A percentile compares a stretch with the other conserved stretches of the same genome.
Evolutionary conservation across 2,329 filamentous ascomycete species (phyloP).

Genomic region (Ascosphaera pollenicola): DNA sequence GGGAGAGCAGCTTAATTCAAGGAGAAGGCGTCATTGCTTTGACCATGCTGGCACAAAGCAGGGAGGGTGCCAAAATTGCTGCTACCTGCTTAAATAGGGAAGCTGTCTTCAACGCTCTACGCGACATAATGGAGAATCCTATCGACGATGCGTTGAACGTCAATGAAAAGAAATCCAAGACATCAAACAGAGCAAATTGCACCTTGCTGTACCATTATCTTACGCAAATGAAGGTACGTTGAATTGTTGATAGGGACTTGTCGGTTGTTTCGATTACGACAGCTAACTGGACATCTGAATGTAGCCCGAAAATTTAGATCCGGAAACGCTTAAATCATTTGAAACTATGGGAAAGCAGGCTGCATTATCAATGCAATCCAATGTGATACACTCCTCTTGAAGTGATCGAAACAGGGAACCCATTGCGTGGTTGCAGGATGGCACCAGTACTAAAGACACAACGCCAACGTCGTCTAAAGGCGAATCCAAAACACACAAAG

Average conservation of each 20-base stretch:
- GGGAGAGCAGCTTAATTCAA: conserved; percentile 25
- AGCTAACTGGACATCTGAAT: too few relatives aligned
- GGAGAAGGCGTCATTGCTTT: conserved; percentile 28
- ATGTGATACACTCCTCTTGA: too few relatives aligned
- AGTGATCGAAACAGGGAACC: too few relatives aligned
- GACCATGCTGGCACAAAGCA: conserved; percentile 21
- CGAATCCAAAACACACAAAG: conserved; percentile 10
- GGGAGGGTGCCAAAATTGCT: conserved; percentile 9
- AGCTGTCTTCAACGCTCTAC: neutral
- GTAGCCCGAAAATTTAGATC: too few relatives aligned
- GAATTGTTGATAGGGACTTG: too few relatives aligned
- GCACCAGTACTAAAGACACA: too few relatives aligned
- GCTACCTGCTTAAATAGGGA: neutral
- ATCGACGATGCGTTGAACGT: neutral
- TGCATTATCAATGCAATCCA: too few relatives aligned
- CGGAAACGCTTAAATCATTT: too few relatives aligned
- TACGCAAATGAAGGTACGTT: neutral
- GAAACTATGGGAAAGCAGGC: too few relatives aligned
- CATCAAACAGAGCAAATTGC: neutral
- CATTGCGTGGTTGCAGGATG: too few relatives aligned
- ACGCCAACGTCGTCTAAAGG: too few relatives aligned
- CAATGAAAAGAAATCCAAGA: neutral
- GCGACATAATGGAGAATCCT: neutral
- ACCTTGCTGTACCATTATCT: neutral
- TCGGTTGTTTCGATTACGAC: too few relatives aligned